A percentile compares a stretch with the other conserved stretches of the same genome.
These are phyloP conservation scores for Hypoxylon sp. DNA, from an alignment of 2,329 filamentous ascomycete species.

Conservation along the genomic window DNA sequence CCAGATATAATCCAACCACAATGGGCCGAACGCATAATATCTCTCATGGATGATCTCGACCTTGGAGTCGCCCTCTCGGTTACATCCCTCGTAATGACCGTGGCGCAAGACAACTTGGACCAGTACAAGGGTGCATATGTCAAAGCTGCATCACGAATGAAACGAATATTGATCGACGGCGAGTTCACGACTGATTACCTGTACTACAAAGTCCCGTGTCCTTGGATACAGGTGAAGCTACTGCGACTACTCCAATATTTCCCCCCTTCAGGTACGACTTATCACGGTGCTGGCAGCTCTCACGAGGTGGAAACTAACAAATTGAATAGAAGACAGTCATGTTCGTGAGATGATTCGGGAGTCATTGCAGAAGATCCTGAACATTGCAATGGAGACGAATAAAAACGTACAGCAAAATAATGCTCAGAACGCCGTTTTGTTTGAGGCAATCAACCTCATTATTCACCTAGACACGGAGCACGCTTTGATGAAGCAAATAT, in stretches of 20 bases:
- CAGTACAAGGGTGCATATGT: constrained; percentile 94
- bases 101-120: constrained; percentile 93
- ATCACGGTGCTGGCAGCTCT: background rate
- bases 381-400: constrained; percentile 88
- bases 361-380: constrained; percentile 88
- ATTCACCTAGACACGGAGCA: constrained; percentile 97
- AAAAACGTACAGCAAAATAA: constrained; percentile 99
- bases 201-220: constrained; percentile 99
- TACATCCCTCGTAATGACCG: constrained; percentile 91
- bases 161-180: constrained; percentile 88
- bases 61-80: constrained; percentile 95
- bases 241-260: constrained; percentile 94
- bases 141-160: constrained; percentile 89
- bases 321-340: constrained; percentile 80
- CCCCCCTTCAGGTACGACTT: constrained; percentile 79
- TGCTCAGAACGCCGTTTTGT: constrained; percentile 95
- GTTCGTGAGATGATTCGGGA: constrained; percentile 91
- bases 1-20: constrained; percentile 93
- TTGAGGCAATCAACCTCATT: constrained; percentile 97
- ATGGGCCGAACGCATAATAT: constrained; percentile 97
- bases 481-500: constrained; percentile 95
- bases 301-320: constrained; percentile 39
- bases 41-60: constrained; percentile 96
- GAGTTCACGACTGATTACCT: constrained; percentile 92
- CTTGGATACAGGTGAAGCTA: constrained; percentile 97